Conservation (phyloP, 768 basidiomycete species). For the Kwoniella sp. region DNA sequence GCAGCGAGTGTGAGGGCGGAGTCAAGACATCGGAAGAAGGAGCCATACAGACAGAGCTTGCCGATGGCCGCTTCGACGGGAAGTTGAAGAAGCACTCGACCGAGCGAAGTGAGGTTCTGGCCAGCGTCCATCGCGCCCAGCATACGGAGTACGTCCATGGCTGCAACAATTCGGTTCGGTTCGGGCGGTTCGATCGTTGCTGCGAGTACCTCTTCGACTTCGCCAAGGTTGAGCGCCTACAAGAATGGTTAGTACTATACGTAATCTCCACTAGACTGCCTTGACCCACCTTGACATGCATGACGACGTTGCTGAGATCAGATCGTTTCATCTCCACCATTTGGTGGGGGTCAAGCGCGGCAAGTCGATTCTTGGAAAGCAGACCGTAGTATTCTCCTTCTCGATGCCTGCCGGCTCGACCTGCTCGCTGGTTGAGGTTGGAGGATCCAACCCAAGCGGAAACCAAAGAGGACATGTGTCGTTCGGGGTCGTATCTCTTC, state of each 20-base stretch:
- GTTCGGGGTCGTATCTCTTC: constrained; percentile 81
- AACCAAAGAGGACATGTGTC: constrained; percentile 84
- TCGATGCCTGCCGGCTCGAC: constrained; percentile 87
- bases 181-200: constrained; percentile 88
- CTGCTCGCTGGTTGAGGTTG: constrained; percentile 87
- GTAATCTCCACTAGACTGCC: not conserved
- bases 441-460: constrained; percentile 89
- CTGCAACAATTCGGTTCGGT: constrained; percentile 71
- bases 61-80: constrained; percentile 90
- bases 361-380: constrained; percentile 67
- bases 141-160: constrained; percentile 77
- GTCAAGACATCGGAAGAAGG: constrained; percentile 90
- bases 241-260: not conserved
- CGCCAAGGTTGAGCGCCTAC: constrained; percentile 77
- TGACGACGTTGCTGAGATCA: constrained; percentile 86
- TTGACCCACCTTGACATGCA: constrained; percentile 75
- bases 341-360: constrained; percentile 72
- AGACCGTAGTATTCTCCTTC: constrained; percentile 89
- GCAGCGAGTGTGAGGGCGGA: constrained; percentile 78
- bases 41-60: constrained; percentile 82
- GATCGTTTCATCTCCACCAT: constrained; percentile 93
- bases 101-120: constrained; percentile 76
- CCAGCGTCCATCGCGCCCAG: constrained; percentile 83
- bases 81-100: constrained; percentile 81
- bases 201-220: constrained; percentile 81